Conservation (phyloP, 805 yeast species). For the Wilhelminamyces savonicus region DNA sequence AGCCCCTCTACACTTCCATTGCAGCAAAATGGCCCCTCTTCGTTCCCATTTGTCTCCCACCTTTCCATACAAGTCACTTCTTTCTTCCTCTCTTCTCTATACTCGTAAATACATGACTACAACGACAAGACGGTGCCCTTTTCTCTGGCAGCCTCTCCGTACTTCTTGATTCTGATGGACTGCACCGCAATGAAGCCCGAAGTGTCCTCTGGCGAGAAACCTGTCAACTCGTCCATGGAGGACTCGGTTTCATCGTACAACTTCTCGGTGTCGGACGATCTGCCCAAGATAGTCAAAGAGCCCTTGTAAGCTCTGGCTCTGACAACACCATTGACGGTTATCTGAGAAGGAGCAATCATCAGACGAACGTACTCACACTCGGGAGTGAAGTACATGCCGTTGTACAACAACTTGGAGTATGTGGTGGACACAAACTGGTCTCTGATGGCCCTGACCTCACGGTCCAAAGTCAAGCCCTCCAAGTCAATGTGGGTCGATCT, state of each 20-base stretch:
- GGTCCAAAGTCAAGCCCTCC: constrained; percentile 94
- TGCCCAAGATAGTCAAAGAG: constrained; percentile 73
- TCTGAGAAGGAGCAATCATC: constrained; percentile 93
- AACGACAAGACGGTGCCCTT: constrained; percentile 51
- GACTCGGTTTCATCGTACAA: constrained; percentile 97
- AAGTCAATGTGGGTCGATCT: constrained; percentile 93
- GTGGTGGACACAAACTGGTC: constrained; percentile 93
- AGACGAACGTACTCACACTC: constrained; percentile 94
- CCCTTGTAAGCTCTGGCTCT: constrained; percentile 95
- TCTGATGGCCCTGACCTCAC: constrained; percentile 96
- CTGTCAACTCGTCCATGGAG: constrained; percentile 98
- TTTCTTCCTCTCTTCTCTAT: no score
- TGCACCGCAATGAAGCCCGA: constrained; percentile 97
- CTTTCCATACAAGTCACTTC: no score
- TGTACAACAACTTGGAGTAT: constrained; percentile 85
- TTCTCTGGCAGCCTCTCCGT: constrained; percentile 91
- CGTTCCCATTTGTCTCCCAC: no score
- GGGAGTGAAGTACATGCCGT: constrained; percentile 97
- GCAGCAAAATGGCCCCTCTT: no score
- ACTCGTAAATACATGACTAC: no score
- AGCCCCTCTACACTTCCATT: no score
- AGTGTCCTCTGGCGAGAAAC: constrained; percentile 95
- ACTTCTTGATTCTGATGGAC: constrained; percentile 96
- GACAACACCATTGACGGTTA: constrained; percentile 92
- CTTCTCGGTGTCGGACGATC: constrained; percentile 93